Base-by-base conservation (phyloP, 108 stramenopile species). In the Pseudonitzschia multistriata region DNA sequence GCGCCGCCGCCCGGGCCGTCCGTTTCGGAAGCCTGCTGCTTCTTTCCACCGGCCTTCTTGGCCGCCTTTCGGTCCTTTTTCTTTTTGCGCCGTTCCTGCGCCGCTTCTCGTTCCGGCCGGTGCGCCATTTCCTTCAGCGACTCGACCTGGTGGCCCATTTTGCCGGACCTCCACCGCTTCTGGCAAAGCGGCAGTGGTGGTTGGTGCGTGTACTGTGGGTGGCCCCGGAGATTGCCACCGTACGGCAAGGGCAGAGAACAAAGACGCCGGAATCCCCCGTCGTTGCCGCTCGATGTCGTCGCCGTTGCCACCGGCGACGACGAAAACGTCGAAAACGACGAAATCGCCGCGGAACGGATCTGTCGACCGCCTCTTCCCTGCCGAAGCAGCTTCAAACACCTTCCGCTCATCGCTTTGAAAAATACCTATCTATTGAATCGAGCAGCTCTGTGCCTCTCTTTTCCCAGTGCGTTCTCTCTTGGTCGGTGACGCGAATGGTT, bases 91-190 rank as follows among this genome's bases (percentile, higher is more conserved):
- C 84, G 84, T 66, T 74, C 77, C 36, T 78, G 68, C 0, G 91
- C 88, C 53, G 85, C 83, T 66, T 90, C 87, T 25, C 79, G 85
- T 73, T 81, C 77, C 53, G 66, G 70, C 49, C 57, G 50, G 69
- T 86, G 85, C 4, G 90, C 90, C 74, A 83, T 68, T 30, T 91
- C 90, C 33, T 88, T 80, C 49, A 91, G 71, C 22, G 76, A 81
- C 66, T 90, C 83, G 11, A 80, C 27, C 61, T 84, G 74, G 63
- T 88, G 83, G 52, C 89, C 89, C 85, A 90, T 88, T 66, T 76
- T 79, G 33, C 76, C 79, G 34, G 72, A 27, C 30, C 56, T 64
- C 67, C 66, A 78, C 61, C 77, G 76, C 14, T 35, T 28, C 52
- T 67, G 74, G 24, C 13, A 13, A 65, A 37, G 8, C 37, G 8